These are phyloP conservation scores for Podosphaera xanthii DNA, from an alignment of 2,329 filamentous ascomycete species.

Conservation along the genomic window DNA sequence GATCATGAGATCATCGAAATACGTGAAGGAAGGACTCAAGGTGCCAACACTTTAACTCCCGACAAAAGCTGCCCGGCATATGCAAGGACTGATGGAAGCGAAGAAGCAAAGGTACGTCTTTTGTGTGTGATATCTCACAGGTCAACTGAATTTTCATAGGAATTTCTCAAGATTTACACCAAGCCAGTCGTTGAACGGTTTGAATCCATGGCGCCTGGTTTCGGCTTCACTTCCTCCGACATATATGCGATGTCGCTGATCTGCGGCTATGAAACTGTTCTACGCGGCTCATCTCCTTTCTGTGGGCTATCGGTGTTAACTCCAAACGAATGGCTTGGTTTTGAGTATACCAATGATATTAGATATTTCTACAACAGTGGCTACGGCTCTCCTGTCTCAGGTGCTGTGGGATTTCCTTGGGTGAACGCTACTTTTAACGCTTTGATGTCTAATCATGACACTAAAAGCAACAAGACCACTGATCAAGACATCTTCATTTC, in stretches of 20 bases:
- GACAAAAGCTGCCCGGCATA: conserved; percentile 30
- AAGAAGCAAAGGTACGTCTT: conserved; percentile 18
- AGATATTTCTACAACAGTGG: conserved; percentile 28
- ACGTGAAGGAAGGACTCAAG: conserved; percentile 23
- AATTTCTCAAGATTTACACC: conserved; percentile 23
- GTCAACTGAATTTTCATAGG: conserved; percentile 5
- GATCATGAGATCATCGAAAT: conserved; percentile 22
- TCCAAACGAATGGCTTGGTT: conserved; percentile 24
- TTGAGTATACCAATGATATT: conserved; percentile 27
- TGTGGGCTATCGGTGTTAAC: conserved; percentile 22
- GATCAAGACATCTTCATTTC: conserved; percentile 29
- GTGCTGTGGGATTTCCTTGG: conserved; percentile 27
- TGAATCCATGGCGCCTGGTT: conserved; percentile 21
- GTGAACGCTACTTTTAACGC: conserved; percentile 25
- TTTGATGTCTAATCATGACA: conserved; percentile 14
- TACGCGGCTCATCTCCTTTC: conserved; percentile 24
- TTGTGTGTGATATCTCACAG: not conserved
- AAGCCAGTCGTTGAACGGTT: conserved; percentile 26
- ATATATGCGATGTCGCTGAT: conserved; percentile 27
- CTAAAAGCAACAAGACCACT: conserved; percentile 14
- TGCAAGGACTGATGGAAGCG: conserved; percentile 24
- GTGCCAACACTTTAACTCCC: conserved; percentile 29
- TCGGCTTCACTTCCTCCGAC: conserved; percentile 29
- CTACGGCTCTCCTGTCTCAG: conserved; percentile 25
- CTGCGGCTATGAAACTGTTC: conserved; percentile 28